Evolutionary conservation across 176 grass and related monocot genomes (phyloP).

Genomic region (maize (Zea mays)): DNA sequence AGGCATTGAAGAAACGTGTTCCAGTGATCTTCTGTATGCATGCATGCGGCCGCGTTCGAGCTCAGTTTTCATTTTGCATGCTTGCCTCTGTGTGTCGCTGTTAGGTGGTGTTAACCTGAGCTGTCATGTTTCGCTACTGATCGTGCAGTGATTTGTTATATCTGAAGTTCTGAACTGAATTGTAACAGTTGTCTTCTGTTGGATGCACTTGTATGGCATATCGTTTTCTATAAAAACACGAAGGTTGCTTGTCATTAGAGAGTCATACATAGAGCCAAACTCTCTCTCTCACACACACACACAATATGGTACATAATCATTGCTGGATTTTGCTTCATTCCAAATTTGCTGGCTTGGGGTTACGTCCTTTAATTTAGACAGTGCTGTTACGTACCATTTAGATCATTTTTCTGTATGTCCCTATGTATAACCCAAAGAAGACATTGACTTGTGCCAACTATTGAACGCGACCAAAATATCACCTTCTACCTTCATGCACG

Average conservation of each 20-base stretch:
- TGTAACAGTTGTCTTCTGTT: slow-evolving; percentile 5
- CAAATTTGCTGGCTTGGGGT: background rate
- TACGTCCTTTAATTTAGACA: too few relatives aligned
- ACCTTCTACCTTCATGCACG: too few relatives aligned
- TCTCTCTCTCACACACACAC: too few relatives aligned
- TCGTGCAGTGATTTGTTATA: slow-evolving; percentile 10
- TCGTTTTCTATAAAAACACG: too few relatives aligned
- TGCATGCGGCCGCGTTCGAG: background rate
- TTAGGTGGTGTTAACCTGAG: slow-evolving; percentile 21
- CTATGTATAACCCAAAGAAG: too few relatives aligned
- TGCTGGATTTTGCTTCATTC: background rate
- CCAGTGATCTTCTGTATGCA: background rate
- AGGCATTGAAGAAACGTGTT: slow-evolving; percentile 45
- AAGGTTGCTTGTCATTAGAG: too few relatives aligned
- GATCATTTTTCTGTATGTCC: too few relatives aligned
- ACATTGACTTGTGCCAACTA: too few relatives aligned
- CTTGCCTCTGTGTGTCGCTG: slow-evolving; percentile 12
- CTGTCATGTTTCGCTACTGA: slow-evolving; percentile 10
- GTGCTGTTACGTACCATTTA: too few relatives aligned
- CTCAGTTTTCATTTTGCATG: slow-evolving; percentile 8
- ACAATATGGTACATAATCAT: background rate
- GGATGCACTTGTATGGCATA: slow-evolving; percentile 15
- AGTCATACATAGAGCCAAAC: too few relatives aligned
- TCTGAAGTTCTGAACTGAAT: slow-evolving; percentile 25
- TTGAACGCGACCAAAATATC: too few relatives aligned